Base-by-base conservation (phyloP, 768 basidiomycete genomes). In the Baorangia bicolor region DNA sequence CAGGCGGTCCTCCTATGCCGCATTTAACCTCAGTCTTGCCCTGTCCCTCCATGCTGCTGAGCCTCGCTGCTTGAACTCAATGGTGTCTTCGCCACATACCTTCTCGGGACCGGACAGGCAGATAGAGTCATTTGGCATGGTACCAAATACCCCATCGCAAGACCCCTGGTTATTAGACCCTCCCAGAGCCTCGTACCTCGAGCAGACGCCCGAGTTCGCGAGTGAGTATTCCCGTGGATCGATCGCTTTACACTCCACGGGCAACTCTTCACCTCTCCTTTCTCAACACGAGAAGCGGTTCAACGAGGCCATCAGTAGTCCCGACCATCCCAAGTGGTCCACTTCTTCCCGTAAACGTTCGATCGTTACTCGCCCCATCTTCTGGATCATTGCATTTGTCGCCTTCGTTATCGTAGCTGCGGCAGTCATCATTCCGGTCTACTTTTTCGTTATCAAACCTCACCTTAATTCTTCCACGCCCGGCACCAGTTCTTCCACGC, bases 391-490 rank as follows among this genome's bases (percentile, higher is more conserved):
- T 39, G 65, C 61, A 31, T 43, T 74, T 12, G 57, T 66, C 43
- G 61, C 68, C 35, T 55, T 77, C 31, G 20, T 52, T 16, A 48
- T 75, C 27, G 66, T 75, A 27, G 59, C 74, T 27, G 64, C 70
- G 14, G 75, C 75, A 30, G 72, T 81, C 44, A 68, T 78, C 13
- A 62, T 84, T 8, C 81, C 77, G 0, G 71, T 79, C 49, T 71
- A 72, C 47, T 67, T 73, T 45, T 25, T 71, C 11, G 63, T 65
- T 20, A 60, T 73, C 12, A 71, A 68, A 41, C 61, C 52, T 28
- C 62, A 58, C 41, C 49, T 67, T 4, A 38, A 13, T 14, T 6
- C 34, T 20, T 45, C 60, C 33, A 46, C 54, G 10, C 6, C 51
- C 7, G 27, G 40, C 5, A 5, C 53, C n/a, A 38, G 10, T 14